These are phyloP conservation scores for Simplicillium aogashimaense DNA, from an alignment of 2,329 filamentous ascomycete genomes.

Conservation along the genomic window DNA sequence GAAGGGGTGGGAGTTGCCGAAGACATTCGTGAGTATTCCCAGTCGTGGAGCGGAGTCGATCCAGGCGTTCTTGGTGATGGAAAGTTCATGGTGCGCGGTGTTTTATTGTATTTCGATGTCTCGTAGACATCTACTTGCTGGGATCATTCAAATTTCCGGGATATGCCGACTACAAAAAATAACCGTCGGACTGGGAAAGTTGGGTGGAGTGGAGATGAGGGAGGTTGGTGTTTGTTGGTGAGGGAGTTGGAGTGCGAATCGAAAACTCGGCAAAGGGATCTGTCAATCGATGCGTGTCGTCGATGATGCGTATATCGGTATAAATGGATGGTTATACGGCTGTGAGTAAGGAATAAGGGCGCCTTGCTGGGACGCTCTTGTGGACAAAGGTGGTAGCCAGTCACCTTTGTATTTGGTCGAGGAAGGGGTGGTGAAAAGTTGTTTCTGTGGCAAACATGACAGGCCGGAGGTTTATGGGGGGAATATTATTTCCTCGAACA, in stretches of 20 bases:
- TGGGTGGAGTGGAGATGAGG: too few species aligned
- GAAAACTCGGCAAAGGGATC: too few species aligned
- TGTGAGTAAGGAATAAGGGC: constrained; percentile 27
- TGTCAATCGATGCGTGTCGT: too few species aligned
- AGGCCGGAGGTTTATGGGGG: constrained; percentile 11
- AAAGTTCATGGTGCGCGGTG: constrained; percentile 31
- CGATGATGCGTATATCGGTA: constrained; percentile 2
- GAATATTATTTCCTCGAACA: constrained; percentile 19
- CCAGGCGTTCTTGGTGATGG: constrained; percentile 29
- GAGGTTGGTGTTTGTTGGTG: too few species aligned
- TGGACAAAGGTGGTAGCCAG: constrained; percentile 19
- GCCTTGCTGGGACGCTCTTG: constrained; percentile 12
- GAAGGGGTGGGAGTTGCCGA: constrained; percentile 49
- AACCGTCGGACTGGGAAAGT: too few species aligned
- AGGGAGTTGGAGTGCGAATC: too few species aligned
- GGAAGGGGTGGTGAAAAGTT: constrained; percentile 42
- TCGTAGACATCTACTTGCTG: too few species aligned
- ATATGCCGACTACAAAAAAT: constrained; percentile 4
- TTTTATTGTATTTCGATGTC: constrained; percentile 16
- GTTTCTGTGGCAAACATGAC: constrained; percentile 48
- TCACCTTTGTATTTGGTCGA: constrained; percentile 55
- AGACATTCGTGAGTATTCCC: constrained; percentile 41
- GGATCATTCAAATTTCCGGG: neutral
- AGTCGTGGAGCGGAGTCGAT: constrained; percentile 38
- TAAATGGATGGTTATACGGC: constrained; percentile 26